Evolutionary conservation across 164 flowering plant genomes (phyloP), one percentile per base, ranked within the genome.

Genomic region (Piper betle): DNA sequence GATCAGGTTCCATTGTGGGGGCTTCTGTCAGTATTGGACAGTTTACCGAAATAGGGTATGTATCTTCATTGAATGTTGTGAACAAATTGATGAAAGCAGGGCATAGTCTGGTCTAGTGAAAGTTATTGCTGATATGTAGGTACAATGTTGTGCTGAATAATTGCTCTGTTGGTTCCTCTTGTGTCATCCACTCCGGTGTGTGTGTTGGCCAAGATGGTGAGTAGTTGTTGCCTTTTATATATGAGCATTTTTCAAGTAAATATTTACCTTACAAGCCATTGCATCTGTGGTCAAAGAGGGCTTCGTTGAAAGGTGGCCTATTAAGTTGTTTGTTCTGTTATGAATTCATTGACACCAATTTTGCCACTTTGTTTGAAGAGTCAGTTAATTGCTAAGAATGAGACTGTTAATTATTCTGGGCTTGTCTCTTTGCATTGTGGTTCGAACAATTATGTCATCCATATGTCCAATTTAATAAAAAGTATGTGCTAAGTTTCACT

Each of bases 131-230:
- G 15, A 46, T 15, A 6, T 71, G 11, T 80, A 89, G 96, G 83
- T 92, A 81, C 64, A 89, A 89, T 81, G 93, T 75, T 65, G 74
- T 80, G 48, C 84, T 92, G 55, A 71, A 69, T 71, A 92, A 87
- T 66, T 92, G 91, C 74, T 71, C 65, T 39, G 66, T 92, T 57
- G 98, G 97, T 43, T 85, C 83, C 71, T 84, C 75, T 20, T 85
- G 98, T 66, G 57, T 86, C 66, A 75, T 92, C 53, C 96, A 87
- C 68, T 72, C 66, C 78, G 96, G 98, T 59, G 93, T 72, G 6
- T 85, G 91, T 82, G 74, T 88, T 65, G 96, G 97, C 67, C 97
- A 88, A 82, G 94, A 88, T 85, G 95, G 96, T 91, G 50, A 15
- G 50, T 46, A 6, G 11, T 42, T 42, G 11, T 42, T 42, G 46